Evolutionary conservation across 257 asterid genomes (phyloP).

Genomic region (Verbena officinalis): DNA sequence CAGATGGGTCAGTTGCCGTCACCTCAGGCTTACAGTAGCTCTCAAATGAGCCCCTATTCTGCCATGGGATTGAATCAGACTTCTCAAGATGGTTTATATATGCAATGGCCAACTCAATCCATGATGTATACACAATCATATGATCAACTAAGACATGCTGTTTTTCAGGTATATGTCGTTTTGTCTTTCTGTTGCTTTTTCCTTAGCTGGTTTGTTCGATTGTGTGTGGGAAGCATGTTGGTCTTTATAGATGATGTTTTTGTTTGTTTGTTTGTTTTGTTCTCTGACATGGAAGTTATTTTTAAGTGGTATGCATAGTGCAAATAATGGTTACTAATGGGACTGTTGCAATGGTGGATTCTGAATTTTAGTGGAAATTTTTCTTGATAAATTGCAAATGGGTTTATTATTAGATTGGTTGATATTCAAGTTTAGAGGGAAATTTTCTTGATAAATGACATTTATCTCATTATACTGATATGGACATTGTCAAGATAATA

Average conservation of each 20-base stretch:
- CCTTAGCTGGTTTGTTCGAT: neutral
- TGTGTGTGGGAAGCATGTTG: neutral
- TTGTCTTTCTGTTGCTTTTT: neutral
- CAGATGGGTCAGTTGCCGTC: constrained; percentile 68
- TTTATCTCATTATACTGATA: neutral
- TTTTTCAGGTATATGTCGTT: constrained; percentile 62
- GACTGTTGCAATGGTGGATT: neutral
- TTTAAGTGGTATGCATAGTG: neutral
- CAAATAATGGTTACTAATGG: neutral
- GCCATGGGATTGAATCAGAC: constrained; percentile 71
- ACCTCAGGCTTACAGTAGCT: constrained; percentile 64
- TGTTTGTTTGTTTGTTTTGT: neutral
- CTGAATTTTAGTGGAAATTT: neutral
- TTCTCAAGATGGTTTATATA: constrained; percentile 60
- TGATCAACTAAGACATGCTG: constrained; percentile 71
- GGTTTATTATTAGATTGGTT: neutral
- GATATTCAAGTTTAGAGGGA: neutral
- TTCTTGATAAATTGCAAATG: neutral
- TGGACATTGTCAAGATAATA: neutral
- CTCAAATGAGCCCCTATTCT: constrained; percentile 68
- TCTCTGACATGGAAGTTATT: neutral
- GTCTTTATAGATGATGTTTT: neutral
- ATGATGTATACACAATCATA: constrained; percentile 90
- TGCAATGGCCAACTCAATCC: constrained; percentile 91
- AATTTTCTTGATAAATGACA: neutral